These are phyloP conservation scores for Ramaria sp. DNA, from an alignment of 768 basidiomycete species.

Conservation along the genomic window DNA sequence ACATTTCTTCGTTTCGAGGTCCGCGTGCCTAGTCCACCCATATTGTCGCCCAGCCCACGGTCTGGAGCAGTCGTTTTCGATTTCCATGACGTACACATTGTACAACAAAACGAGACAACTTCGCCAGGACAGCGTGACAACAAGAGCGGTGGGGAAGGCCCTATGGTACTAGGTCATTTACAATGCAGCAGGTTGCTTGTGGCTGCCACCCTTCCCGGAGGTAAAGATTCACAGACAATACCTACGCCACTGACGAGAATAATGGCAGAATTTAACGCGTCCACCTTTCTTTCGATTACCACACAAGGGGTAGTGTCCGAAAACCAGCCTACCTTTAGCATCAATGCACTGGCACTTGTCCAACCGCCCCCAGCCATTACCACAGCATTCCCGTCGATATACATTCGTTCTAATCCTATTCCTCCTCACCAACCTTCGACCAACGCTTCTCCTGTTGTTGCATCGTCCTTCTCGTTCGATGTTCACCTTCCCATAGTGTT, in stretches of 20 bases:
- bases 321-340: background rate
- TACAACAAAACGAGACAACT: conserved; percentile 18
- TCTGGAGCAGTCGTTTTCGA: conserved; percentile 66
- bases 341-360: background rate
- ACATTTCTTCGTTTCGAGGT: conserved; percentile 56
- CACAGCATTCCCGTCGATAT: background rate
- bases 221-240: background rate
- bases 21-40: conserved; percentile 50
- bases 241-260: background rate
- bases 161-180: background rate
- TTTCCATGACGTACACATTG: conserved; percentile 38
- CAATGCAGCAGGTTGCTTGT: conserved; percentile 5
- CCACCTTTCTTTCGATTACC: conserved; percentile 8
- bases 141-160: conserved; percentile 1
- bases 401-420: conserved; percentile 1
- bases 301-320: background rate
- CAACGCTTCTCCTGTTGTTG: background rate
- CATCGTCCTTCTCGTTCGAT: conserved; percentile 14
- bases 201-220: conserved; percentile 10
- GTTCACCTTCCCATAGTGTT: conserved; percentile 50
- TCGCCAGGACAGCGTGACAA: conserved; percentile 14
- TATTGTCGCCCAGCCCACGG: conserved; percentile 25
- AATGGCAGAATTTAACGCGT: conserved; percentile 9
- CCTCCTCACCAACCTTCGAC: background rate
- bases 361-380: background rate